Evolutionary conservation across 352 stramenopile species (phyloP), one percentile per base, ranked within the genome.

Genomic region (Hyaloperonospora brassicae): DNA sequence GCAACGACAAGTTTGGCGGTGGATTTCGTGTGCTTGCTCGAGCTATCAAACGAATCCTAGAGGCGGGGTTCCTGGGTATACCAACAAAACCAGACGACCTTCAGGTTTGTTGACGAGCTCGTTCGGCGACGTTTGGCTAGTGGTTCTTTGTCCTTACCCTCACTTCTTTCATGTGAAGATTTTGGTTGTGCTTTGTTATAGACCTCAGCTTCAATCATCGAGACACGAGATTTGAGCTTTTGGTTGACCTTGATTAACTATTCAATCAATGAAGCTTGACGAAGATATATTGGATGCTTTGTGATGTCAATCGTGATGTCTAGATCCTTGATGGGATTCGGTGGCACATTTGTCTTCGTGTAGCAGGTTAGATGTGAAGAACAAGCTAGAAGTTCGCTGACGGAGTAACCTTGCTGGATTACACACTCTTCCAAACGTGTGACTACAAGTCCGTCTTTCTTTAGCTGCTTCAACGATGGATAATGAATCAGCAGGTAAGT

Each of bases 401-500:
- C 2, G 23, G 35, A 57, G 4, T 21, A 23, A n/a, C 35, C 43
- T 42, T 50, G 14, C 6, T 47, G 10, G 41, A 57, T 30, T 31
- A 25, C 21, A 24, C 34, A 41, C 2, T 13, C 49, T 54, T 57
- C 52, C n/a, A 47, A 13, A 0, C 44, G 35, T 22, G 27, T 21
- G 5, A 59, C n/a, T 25, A 22, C 24, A 36, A 43, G 44, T 12
- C 44, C 45, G 25, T 48, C 17, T 14, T 3, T 17, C 4, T 46
- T 42, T 4, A 49, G 23, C 0, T 27, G 0, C 38, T n/a, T 59
- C 52, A 59, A 36, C 17, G 24, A 23, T 35, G 36, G 57, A 27
- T 64, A 64, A 17, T 56, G 50, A 2, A 23, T 38, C 14, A 64
- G 27, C 36, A 64, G 51, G 24, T 57, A 52, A 23, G 23, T 36